Percentiles rank a stretch among this genome's conserved stretches.
These are phyloP conservation scores for Aspergillus sp. DNA, from an alignment of 2,329 filamentous ascomycete species.

Conservation along the genomic window DNA sequence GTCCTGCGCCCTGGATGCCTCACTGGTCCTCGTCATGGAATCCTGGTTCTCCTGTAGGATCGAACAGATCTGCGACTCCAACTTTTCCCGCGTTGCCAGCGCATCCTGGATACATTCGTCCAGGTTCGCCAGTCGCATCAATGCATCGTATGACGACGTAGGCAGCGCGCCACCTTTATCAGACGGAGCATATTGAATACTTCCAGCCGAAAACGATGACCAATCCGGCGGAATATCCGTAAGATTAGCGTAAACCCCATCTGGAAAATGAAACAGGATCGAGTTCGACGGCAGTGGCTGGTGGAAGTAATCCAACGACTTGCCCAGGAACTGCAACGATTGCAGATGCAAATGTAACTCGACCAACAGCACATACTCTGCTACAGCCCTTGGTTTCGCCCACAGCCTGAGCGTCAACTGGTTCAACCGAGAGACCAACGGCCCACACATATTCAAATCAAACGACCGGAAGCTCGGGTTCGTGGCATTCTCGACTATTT, in stretches of 20 bases:
- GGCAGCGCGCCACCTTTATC: slow-evolving; percentile 45
- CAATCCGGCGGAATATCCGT: slow-evolving; percentile 53
- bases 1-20: slow-evolving; percentile 33
- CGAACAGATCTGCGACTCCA: slow-evolving; percentile 69
- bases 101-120: slow-evolving; percentile 90
- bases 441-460: slow-evolving; percentile 58
- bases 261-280: slow-evolving; percentile 73
- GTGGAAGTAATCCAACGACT: slow-evolving; percentile 53
- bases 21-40: slow-evolving; percentile 22
- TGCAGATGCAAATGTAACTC: slow-evolving; percentile 65
- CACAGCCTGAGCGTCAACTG: slow-evolving; percentile 64
- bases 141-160: slow-evolving; percentile 74
- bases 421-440: slow-evolving; percentile 57
- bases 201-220: slow-evolving; percentile 10
- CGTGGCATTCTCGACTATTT: slow-evolving; percentile 68
- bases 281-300: slow-evolving; percentile 73
- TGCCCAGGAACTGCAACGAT: slow-evolving; percentile 70
- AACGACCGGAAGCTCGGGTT: slow-evolving; percentile 88
- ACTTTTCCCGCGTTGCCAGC: slow-evolving; percentile 61
- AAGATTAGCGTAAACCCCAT: slow-evolving; percentile 74
- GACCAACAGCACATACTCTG: slow-evolving; percentile 56
- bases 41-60: slow-evolving; percentile 33
- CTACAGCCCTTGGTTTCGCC: slow-evolving; percentile 51
- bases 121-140: slow-evolving; percentile 81
- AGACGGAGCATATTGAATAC: slow-evolving; percentile 17